Evolutionary conservation across 2,329 filamentous ascomycete genomes (phyloP), one percentile per base, ranked within the genome.

Genomic region (Fusarium ambrosium): DNA sequence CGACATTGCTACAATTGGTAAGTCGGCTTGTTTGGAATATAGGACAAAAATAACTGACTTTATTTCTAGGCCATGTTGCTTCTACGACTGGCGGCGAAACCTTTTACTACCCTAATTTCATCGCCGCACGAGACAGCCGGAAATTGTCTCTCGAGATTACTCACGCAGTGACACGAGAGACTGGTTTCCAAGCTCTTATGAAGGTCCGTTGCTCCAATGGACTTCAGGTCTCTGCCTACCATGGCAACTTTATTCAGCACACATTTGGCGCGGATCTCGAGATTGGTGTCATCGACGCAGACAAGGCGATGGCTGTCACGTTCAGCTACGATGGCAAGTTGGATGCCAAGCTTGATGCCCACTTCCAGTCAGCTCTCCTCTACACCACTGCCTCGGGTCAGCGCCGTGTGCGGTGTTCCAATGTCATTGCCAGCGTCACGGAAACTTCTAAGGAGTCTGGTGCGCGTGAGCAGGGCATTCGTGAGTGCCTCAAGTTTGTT

Each of bases 181-280:
- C 96, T 56, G 97, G 97, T 24, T 98, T 94, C 86, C 96, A 98
- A 84, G 95, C 95, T 22, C 87, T 99, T 77, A 97, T 99, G 94
- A 99, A 99, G 87, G 96, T 99, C 68, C 93, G 97, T 72, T 99
- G 97, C 85, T 98, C 95, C 20, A 99, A 98, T 79, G 97, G 97
- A 20, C 87, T 99, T 62, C 97, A 99, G 81, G 93, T 99, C 18
- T 92, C 94, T 18, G 91, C 91, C n/a, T 99, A 99, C 80, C 95
- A 98, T 79, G 97, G 97, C 76, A 98, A 97, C 84, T 99, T 98
- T 81, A 90, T 97, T 61, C 97, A 99, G 80, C 95, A 98, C 84
- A 97, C 94, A 0, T 97, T 98, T 80, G 95, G 95, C 13, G 95
- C 95, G 4, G 97, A 99, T 83, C 89, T 99, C 53, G 95, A 99